Percentiles rank a stretch among this genome's conserved stretches.
Conservation (phyloP, 352 stramenopile genomes). For the Blastocystis sp. region DNA sequence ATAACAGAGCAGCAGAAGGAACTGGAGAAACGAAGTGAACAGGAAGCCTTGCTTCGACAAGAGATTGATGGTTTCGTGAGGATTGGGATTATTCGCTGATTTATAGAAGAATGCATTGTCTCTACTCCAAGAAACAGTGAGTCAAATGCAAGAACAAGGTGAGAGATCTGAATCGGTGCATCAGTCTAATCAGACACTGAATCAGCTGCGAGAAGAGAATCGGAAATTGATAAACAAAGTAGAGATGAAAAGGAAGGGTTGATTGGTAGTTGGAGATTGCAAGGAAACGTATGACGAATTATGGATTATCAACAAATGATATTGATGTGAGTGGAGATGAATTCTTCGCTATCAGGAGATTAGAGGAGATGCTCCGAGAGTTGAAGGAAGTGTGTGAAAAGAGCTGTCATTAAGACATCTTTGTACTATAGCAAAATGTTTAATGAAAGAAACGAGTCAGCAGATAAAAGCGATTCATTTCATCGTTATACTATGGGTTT, state of each 20-base stretch:
- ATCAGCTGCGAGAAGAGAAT: slow-evolving; percentile 62
- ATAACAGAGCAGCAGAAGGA: neutral
- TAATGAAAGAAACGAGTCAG: neutral
- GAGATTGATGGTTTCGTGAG: neutral
- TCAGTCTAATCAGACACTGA: slow-evolving; percentile 44
- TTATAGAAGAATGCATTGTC: neutral
- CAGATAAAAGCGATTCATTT: neutral
- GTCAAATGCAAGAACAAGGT: neutral
- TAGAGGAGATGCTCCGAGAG: neutral
- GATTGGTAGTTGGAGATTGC: slow-evolving; percentile 62
- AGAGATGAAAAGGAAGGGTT: neutral
- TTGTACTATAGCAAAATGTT: slow-evolving; percentile 29
- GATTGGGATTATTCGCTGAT: neutral
- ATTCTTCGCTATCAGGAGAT: neutral
- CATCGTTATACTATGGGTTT: neutral
- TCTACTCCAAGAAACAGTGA: neutral
- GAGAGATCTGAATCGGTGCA: slow-evolving; percentile 24
- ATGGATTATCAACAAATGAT: slow-evolving; percentile 32
- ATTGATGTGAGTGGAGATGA: slow-evolving; percentile 57
- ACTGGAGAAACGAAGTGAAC: neutral
- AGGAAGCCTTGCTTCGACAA: no score
- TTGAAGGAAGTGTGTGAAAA: slow-evolving; percentile 8
- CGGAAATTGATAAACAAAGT: slow-evolving; percentile 43
- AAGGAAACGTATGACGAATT: slow-evolving; percentile 55
- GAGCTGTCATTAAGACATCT: neutral